phyloP scores from a whole-genome alignment of 306 rosid species.

The Glycine latifolia region DNA sequence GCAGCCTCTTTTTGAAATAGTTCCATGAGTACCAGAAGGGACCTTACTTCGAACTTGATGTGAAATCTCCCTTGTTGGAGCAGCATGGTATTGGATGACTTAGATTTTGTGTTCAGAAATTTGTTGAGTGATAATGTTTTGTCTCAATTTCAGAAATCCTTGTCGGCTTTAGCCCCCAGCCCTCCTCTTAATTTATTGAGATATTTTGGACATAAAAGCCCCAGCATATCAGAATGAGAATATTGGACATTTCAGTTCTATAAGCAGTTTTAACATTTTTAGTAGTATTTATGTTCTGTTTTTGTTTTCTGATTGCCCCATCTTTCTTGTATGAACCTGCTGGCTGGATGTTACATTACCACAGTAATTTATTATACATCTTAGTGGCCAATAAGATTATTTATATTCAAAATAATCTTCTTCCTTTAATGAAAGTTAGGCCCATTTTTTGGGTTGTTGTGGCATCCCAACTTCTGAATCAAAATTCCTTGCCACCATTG shows the following conservation, averaged over 20 bases:
- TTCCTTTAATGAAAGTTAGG: no score
- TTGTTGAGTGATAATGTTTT: conserved; percentile 26
- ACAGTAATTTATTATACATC: conserved; percentile 2
- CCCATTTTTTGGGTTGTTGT: no score
- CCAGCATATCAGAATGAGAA: conserved; percentile 29
- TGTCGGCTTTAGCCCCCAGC: background rate
- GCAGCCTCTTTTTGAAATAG: conserved; percentile 82
- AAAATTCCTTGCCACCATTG: background rate
- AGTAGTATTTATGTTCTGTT: background rate
- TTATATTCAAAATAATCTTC: background rate
- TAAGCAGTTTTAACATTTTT: conserved; percentile 41
- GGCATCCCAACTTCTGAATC: background rate
- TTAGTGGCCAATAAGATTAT: background rate
- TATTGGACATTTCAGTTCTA: conserved; percentile 33
- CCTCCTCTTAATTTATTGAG: conserved; percentile 18
- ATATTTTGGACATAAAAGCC: conserved; percentile 33
- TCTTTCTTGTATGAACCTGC: conserved; percentile 21
- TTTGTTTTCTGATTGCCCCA: conserved; percentile 7
- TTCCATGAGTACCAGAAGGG: conserved; percentile 59
- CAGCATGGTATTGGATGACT: conserved; percentile 19
- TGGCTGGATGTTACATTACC: conserved; percentile 13
- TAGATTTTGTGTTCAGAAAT: conserved; percentile 15
- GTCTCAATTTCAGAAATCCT: conserved; percentile 23
- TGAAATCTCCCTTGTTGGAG: conserved; percentile 28
- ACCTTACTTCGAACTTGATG: conserved; percentile 46